Evolutionary conservation across 2,329 filamentous ascomycete genomes (phyloP).

Genomic region (Paramyrothecium roridum): DNA sequence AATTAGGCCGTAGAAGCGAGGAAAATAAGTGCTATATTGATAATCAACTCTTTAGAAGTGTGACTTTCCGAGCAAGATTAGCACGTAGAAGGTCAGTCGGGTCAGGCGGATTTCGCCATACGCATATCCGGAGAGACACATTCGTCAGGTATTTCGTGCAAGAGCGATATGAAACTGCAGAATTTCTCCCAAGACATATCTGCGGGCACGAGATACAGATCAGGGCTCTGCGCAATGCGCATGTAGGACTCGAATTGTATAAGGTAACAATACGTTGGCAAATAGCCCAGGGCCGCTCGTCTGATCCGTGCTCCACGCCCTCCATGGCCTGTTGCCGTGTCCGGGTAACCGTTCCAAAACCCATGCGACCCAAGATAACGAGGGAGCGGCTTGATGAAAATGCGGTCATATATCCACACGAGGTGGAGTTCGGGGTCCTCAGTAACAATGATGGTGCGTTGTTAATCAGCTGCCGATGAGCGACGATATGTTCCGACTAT

Average conservation of each 20-base stretch:
- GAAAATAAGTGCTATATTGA: slow-evolving; percentile 18
- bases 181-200: slow-evolving; percentile 21
- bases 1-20: slow-evolving; percentile 15
- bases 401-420: slow-evolving; percentile 33
- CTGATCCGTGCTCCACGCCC: slow-evolving; percentile 2
- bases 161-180: slow-evolving; percentile 23
- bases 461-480: slow-evolving; percentile 32
- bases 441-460: slow-evolving; percentile 32
- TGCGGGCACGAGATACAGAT: slow-evolving; percentile 21
- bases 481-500: slow-evolving; percentile 23
- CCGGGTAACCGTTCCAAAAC: slow-evolving; percentile 28
- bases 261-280: slow-evolving; percentile 30
- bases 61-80: slow-evolving; percentile 13
- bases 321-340: background rate
- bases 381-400: slow-evolving; percentile 41
- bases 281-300: slow-evolving; percentile 27
- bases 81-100: slow-evolving; percentile 26
- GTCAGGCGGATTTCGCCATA: slow-evolving; percentile 35
- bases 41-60: slow-evolving; percentile 17
- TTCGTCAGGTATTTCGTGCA: slow-evolving; percentile 18
- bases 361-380: slow-evolving; percentile 26
- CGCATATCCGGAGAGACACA: slow-evolving; percentile 24
- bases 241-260: slow-evolving; percentile 32
- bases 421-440: slow-evolving; percentile 38
- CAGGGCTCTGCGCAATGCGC: slow-evolving; percentile 20